These are phyloP conservation scores for Fusarium falciforme DNA, from an alignment of 2,329 filamentous ascomycete genomes.

Conservation along the genomic window DNA sequence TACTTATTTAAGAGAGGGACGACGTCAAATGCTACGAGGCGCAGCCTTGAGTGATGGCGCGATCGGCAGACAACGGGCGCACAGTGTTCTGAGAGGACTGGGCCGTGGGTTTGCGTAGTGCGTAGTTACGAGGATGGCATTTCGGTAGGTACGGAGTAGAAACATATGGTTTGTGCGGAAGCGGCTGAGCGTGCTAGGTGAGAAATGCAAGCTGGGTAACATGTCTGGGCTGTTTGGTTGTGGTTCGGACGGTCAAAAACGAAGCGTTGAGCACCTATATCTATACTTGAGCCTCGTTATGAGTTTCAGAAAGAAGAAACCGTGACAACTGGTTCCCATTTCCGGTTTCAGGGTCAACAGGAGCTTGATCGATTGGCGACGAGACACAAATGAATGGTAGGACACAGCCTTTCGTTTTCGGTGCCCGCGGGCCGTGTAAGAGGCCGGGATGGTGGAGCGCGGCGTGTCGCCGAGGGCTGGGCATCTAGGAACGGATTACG, in stretches of 20 bases:
- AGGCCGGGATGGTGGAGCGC: not conserved
- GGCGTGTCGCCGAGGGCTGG: not conserved
- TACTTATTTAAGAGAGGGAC: not conserved
- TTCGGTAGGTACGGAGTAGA: not conserved
- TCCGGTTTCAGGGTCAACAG: not conserved
- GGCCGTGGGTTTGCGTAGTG: not conserved
- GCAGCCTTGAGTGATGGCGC: slow-evolving; percentile 19
- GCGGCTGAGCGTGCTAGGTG: not conserved
- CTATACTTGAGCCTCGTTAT: not conserved
- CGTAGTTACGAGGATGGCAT: not conserved
- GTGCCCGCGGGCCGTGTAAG: not conserved
- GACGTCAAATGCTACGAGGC: not conserved
- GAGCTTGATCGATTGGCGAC: not conserved
- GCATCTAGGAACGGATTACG: not conserved
- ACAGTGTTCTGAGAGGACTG: not conserved
- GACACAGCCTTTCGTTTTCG: not conserved
- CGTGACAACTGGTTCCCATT: not conserved
- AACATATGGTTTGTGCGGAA: not conserved
- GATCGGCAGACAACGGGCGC: not conserved
- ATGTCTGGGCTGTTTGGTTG: not conserved
- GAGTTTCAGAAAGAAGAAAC: not conserved
- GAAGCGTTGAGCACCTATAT: not conserved
- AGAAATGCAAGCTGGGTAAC: not conserved
- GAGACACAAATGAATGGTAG: not conserved
- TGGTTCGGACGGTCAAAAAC: not conserved